These are phyloP conservation scores for Naganishia sp. DNA, from an alignment of 1,284 basidiomycete genomes.

Conservation along the genomic window DNA sequence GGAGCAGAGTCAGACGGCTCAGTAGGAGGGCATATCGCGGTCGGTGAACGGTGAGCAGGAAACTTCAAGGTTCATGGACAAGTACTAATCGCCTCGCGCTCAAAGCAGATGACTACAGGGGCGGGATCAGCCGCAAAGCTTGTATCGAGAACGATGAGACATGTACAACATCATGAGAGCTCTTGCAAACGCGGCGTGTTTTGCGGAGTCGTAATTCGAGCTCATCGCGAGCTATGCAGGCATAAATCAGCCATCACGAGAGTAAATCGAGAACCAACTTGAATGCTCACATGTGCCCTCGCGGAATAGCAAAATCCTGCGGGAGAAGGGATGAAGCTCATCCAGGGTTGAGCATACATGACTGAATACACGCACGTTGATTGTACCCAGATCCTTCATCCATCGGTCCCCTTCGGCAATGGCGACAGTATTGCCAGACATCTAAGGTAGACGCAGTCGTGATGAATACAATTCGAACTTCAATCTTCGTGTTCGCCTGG, in stretches of 20 bases:
- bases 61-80: neutral
- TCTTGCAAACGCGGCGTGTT: too few species aligned
- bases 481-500: neutral
- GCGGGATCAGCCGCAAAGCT: neutral
- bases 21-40: neutral
- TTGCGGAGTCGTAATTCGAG: too few species aligned
- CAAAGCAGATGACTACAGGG: too few species aligned
- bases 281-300: conserved; percentile 37
- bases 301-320: conserved; percentile 37
- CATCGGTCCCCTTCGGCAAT: conserved; percentile 61
- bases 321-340: neutral
- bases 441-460: conserved; percentile 45
- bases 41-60: neutral
- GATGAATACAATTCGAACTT: neutral
- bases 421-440: conserved; percentile 63
- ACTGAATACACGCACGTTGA: conserved; percentile 40
- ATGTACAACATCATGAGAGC: too few species aligned
- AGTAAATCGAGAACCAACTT: neutral
- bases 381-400: conserved; percentile 58
- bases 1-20: conserved; percentile 17
- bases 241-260: neutral
- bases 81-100: too few species aligned
- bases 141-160: neutral
- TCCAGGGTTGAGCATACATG: neutral
- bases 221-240: conserved; percentile 4